phyloP scores from a whole-genome alignment of 768 basidiomycete genomes.

The Suillus luteus region DNA sequence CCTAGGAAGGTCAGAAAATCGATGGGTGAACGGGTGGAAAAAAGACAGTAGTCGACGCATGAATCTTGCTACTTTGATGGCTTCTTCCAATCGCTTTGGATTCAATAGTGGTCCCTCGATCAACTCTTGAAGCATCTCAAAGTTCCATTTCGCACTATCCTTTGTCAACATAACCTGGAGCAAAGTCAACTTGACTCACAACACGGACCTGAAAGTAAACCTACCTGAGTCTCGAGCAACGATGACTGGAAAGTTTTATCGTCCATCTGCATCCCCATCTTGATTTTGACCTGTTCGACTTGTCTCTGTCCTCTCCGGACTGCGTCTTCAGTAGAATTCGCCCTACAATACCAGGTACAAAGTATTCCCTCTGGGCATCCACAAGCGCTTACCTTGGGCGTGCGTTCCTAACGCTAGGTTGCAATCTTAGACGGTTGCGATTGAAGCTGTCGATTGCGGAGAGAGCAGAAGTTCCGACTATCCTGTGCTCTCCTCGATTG shows the following conservation, averaged over 20 bases:
- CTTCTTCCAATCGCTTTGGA: slow-evolving; percentile 91
- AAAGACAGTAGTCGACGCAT: slow-evolving; percentile 90
- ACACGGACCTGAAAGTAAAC: slow-evolving; percentile 14
- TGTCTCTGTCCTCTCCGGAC: slow-evolving; percentile 87
- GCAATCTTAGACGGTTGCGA: slow-evolving; percentile 77
- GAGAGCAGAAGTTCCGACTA: slow-evolving; percentile 81
- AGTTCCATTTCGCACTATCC: slow-evolving; percentile 91
- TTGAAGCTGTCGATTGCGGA: slow-evolving; percentile 92
- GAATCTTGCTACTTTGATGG: slow-evolving; percentile 86
- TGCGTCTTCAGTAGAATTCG: slow-evolving; percentile 83
- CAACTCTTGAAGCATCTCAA: slow-evolving; percentile 83
- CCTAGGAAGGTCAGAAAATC: slow-evolving; percentile 81
- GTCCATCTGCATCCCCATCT: slow-evolving; percentile 93
- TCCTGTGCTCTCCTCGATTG: slow-evolving; percentile 70
- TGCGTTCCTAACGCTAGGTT: slow-evolving; percentile 56
- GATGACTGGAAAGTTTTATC: slow-evolving; percentile 86
- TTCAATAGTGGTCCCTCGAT: slow-evolving; percentile 92
- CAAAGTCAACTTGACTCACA: slow-evolving; percentile 7
- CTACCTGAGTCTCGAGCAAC: slow-evolving; percentile 84
- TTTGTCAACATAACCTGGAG: slow-evolving; percentile 80
- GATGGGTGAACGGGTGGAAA: slow-evolving; percentile 87
- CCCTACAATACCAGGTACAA: slow-evolving; percentile 40
- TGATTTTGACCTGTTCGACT: slow-evolving; percentile 87
- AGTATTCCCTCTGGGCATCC: neutral
- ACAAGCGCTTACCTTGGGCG: slow-evolving; percentile 59